A percentile compares a stretch with the other conserved stretches of the same genome.
Conservation (phyloP, 352 stramenopile genomes). For the Phytophthora pisi region DNA sequence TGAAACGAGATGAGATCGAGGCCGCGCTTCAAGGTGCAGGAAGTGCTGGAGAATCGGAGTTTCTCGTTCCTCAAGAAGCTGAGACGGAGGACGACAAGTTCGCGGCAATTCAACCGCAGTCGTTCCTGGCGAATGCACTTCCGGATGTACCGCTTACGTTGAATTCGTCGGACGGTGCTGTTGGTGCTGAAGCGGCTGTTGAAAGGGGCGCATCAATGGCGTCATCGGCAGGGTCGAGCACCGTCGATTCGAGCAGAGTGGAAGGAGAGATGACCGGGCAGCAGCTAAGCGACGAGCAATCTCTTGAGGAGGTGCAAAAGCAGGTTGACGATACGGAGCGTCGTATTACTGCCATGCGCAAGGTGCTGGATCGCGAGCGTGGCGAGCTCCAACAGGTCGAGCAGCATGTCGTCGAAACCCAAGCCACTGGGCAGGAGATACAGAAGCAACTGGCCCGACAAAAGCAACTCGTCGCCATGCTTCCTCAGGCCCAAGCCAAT, state of each 20-base stretch:
- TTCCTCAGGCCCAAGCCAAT: conserved; percentile 70
- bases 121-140: conserved; percentile 17
- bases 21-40: neutral
- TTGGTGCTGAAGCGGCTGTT: neutral
- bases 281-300: conserved; percentile 19
- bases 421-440: conserved; percentile 36
- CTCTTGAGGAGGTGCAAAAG: conserved; percentile 39
- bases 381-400: conserved; percentile 34
- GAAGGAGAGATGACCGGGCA: neutral
- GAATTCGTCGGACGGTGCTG: neutral
- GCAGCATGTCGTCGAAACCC: conserved; percentile 41
- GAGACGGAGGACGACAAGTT: conserved; percentile 26
- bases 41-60: conserved; percentile 2
- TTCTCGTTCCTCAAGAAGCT: conserved; percentile 16
- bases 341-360: conserved; percentile 48
- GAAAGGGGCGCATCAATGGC: neutral
- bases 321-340: conserved; percentile 40
- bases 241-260: conserved; percentile 11
- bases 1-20: neutral
- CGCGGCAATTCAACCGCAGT: conserved; percentile 14
- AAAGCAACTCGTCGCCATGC: conserved; percentile 63
- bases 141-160: conserved; percentile 21
- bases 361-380: conserved; percentile 45
- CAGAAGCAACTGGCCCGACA: conserved; percentile 56
- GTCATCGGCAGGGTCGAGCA: conserved; percentile 1